Percentiles rank a stretch among this genome's conserved stretches.
phyloP scores from a whole-genome alignment of 2,329 filamentous ascomycete genomes.

The Penicillium sp. region DNA sequence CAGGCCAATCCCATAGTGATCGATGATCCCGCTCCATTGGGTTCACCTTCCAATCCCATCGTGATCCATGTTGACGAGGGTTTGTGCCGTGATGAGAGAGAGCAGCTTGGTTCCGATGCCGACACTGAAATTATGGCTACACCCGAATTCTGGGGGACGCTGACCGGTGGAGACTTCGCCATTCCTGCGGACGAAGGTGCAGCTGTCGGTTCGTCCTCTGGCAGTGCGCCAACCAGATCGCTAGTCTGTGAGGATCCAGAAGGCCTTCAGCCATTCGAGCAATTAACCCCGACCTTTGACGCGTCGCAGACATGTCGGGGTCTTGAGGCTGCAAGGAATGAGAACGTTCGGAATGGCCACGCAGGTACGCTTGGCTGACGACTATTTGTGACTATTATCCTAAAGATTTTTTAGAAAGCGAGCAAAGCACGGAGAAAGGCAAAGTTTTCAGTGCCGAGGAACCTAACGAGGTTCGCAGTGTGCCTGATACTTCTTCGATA shows the following conservation, averaged over 20 bases:
- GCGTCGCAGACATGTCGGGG: not conserved
- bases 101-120: constrained; percentile 4
- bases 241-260: not conserved
- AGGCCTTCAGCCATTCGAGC: not conserved
- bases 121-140: constrained; percentile 12
- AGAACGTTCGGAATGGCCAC: not conserved
- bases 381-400: not conserved
- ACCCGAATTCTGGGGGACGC: constrained; percentile 5
- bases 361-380: not conserved
- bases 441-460: not conserved
- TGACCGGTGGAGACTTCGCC: not conserved
- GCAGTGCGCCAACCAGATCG: not conserved
- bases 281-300: not conserved
- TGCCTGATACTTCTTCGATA: not conserved
- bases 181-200: not conserved
- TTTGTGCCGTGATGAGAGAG: not conserved
- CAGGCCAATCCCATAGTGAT: constrained; percentile 11
- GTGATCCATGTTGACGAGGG: constrained; percentile 11
- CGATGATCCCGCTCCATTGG: constrained; percentile 8
- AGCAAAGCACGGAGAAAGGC: not conserved
- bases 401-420: constrained; percentile 2
- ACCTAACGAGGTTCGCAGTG: not conserved
- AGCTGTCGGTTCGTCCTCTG: constrained; percentile 1
- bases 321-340: not conserved
- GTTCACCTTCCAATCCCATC: constrained; percentile 9